Evolutionary conservation across 129 eudicot species (phyloP).

Genomic region (Smallanthus sonchifolius): DNA sequence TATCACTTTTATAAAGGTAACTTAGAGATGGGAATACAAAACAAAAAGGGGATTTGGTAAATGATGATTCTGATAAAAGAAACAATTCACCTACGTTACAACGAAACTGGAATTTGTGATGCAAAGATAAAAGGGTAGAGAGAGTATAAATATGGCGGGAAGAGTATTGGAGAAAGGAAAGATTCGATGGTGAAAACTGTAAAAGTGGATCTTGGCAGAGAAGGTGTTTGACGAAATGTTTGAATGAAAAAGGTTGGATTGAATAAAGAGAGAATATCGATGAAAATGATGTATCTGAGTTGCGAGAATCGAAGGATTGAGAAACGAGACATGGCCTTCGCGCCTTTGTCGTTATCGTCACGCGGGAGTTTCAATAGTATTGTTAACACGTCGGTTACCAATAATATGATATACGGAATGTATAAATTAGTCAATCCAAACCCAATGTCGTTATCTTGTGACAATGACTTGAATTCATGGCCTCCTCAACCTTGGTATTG

Average conservation of each 20-base stretch:
- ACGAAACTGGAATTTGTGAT: not conserved
- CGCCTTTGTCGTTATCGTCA: conserved; percentile 30
- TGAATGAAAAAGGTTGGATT: conserved; percentile 14
- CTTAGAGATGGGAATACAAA: not conserved
- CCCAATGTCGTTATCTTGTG: too few relatives aligned
- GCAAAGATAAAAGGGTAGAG: conserved; percentile 4
- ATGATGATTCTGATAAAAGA: conserved; percentile 11
- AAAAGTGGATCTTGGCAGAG: conserved; percentile 16
- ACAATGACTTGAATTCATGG: too few relatives aligned
- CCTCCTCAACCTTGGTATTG: too few relatives aligned
- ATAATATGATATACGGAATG: too few relatives aligned
- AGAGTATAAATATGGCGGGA: conserved; percentile 25
- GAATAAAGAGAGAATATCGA: not conserved
- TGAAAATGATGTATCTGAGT: not conserved
- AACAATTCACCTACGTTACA: conserved; percentile 5
- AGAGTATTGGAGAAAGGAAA: conserved; percentile 12
- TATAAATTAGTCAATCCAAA: too few relatives aligned
- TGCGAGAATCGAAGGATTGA: conserved; percentile 6
- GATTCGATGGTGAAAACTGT: conserved; percentile 35
- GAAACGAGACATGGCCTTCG: conserved; percentile 14
- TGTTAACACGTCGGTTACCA: conserved; percentile 13
- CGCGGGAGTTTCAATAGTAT: conserved; percentile 13
- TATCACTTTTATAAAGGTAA: conserved; percentile 6
- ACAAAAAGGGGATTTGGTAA: conserved; percentile 4
- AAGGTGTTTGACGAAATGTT: conserved; percentile 22